Evolutionary conservation across 2,329 filamentous ascomycete genomes (phyloP).

Genomic region (Beauveria medogensis): DNA sequence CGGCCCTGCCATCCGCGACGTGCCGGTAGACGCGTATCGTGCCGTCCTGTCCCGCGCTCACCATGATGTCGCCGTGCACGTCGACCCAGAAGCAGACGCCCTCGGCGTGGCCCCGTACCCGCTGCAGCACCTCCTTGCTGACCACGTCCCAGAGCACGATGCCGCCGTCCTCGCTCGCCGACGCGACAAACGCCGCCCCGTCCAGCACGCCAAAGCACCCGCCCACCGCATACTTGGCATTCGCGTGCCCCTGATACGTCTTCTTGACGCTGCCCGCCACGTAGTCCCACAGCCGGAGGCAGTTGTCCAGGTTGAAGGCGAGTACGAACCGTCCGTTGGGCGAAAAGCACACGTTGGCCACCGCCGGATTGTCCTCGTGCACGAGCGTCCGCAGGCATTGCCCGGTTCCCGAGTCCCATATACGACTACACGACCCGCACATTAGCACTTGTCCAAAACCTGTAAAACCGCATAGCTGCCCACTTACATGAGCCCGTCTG

Average conservation of each 20-base stretch:
- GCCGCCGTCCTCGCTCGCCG: slow-evolving; percentile 80
- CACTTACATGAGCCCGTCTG: slow-evolving; percentile 75
- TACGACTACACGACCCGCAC: slow-evolving; percentile 45
- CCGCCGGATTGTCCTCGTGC: slow-evolving; percentile 89
- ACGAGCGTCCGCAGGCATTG: slow-evolving; percentile 93
- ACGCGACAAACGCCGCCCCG: slow-evolving; percentile 56
- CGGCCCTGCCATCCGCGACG: slow-evolving; percentile 13
- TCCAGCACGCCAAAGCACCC: slow-evolving; percentile 65
- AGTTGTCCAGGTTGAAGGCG: slow-evolving; percentile 84
- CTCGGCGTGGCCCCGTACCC: slow-evolving; percentile 41
- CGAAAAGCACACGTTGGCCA: slow-evolving; percentile 82
- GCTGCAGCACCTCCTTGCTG: slow-evolving; percentile 74
- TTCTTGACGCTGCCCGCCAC: slow-evolving; percentile 86
- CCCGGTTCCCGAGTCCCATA: slow-evolving; percentile 93
- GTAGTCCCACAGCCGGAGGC: slow-evolving; percentile 91
- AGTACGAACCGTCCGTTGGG: slow-evolving; percentile 92
- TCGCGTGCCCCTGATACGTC: slow-evolving; percentile 90
- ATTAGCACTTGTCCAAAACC: not conserved
- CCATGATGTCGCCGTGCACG: slow-evolving; percentile 47
- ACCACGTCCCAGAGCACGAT: slow-evolving; percentile 87
- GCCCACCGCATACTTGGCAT: slow-evolving; percentile 75
- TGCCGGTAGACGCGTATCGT: slow-evolving; percentile 42
- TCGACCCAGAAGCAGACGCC: slow-evolving; percentile 62
- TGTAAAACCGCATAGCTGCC: not conserved
- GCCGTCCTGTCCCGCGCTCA: slow-evolving; percentile 48